These are phyloP conservation scores for Beta vulgaris DNA, from an alignment of 148 eudicot species.

Conservation along the genomic window DNA sequence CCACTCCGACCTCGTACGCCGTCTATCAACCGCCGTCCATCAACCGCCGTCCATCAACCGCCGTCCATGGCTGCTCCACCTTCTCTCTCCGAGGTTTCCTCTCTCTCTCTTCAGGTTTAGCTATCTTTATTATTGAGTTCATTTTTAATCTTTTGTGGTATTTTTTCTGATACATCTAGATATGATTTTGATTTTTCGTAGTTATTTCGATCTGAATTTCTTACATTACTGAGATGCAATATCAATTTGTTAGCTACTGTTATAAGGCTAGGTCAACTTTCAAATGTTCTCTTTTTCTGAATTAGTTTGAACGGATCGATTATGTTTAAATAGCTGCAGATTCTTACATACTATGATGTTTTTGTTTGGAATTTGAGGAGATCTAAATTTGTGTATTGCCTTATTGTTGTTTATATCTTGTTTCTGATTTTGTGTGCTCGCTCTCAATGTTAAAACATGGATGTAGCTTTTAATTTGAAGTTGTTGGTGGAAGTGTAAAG, in stretches of 20 bases:
- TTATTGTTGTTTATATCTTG: not conserved
- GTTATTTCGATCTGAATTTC: slow-evolving; percentile 1
- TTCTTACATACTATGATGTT: too few relatives aligned
- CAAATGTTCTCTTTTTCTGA: not conserved
- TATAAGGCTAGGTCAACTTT: not conserved
- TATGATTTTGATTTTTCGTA: not conserved
- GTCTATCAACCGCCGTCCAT: not conserved
- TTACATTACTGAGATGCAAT: not conserved
- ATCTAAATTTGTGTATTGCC: not conserved
- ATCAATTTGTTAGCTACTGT: not conserved
- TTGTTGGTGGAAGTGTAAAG: not conserved
- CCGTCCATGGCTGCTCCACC: slow-evolving; percentile 31
- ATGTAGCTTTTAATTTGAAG: not conserved
- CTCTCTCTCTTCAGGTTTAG: slow-evolving; percentile 1
- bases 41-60: slow-evolving; percentile 22
- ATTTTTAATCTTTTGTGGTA: not conserved
- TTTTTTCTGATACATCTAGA: slow-evolving; percentile 8
- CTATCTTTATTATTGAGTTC: not conserved
- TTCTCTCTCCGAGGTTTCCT: slow-evolving; percentile 35
- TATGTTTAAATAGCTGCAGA: not conserved
- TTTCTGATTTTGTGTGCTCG: not conserved
- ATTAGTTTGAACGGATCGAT: slow-evolving; percentile 8
- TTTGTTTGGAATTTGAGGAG: not conserved
- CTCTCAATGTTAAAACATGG: too few relatives aligned
- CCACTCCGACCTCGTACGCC: not conserved